Evolutionary conservation across 2,329 filamentous ascomycete genomes (phyloP).

Genomic region (Tricladium varicosporioides): DNA sequence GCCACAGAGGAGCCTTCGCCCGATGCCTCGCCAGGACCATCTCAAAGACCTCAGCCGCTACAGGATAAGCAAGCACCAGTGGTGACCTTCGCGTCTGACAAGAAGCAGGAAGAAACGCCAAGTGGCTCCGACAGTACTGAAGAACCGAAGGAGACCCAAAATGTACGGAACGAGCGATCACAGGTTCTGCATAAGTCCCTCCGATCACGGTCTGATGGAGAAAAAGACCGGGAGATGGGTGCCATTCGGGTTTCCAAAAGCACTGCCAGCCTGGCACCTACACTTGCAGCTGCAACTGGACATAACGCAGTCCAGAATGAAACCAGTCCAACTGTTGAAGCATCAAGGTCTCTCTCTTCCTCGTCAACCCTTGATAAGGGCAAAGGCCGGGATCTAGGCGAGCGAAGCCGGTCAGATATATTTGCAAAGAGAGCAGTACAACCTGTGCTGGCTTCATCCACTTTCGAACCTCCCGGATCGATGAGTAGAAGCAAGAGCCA

Average conservation of each 20-base stretch:
- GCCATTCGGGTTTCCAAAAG: slow-evolving; percentile 22
- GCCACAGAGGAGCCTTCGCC: not conserved
- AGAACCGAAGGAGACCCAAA: not conserved
- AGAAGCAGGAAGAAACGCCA: slow-evolving; percentile 2
- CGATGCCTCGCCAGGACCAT: not conserved
- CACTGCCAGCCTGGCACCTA: slow-evolving; percentile 27
- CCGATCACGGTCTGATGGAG: slow-evolving; percentile 11
- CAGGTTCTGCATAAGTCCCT: slow-evolving; percentile 9
- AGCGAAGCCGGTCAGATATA: slow-evolving; percentile 14
- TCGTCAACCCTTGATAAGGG: slow-evolving; percentile 20
- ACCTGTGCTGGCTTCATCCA: slow-evolving; percentile 7
- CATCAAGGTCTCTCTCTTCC: not conserved
- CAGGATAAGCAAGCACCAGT: not conserved
- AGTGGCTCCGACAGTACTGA: not conserved
- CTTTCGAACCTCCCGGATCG: slow-evolving; percentile 33
- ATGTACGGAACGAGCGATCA: not conserved
- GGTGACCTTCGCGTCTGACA: not conserved
- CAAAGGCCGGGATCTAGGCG: slow-evolving; percentile 24
- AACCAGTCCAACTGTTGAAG: not conserved
- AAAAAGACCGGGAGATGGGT: slow-evolving; percentile 6
- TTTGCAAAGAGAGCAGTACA: slow-evolving; percentile 29
- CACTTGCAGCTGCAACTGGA: slow-evolving; percentile 26
- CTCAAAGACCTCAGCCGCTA: not conserved
- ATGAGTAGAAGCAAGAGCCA: slow-evolving; percentile 61
- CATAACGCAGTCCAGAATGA: slow-evolving; percentile 19